A percentile compares a stretch with the other conserved stretches of the same genome.
These are phyloP conservation scores for Neurospora tetrasperma DNA, from an alignment of 495 filamentous ascomycete genomes.

Conservation along the genomic window DNA sequence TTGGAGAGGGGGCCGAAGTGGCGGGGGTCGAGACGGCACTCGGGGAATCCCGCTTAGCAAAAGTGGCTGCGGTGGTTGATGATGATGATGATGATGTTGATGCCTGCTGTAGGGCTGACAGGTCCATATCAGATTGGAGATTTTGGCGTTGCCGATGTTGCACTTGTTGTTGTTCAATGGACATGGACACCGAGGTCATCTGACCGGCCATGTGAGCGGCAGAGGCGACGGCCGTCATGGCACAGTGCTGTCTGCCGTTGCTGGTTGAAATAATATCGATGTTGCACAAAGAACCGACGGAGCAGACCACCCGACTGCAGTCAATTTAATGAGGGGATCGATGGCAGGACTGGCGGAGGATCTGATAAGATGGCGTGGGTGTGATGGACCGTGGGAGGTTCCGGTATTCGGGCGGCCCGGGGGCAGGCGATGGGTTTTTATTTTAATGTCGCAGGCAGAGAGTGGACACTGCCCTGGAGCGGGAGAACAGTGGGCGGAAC, in stretches of 20 bases:
- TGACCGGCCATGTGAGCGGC: background rate
- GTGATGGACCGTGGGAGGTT: background rate
- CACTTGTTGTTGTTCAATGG: slow-evolving; percentile 1
- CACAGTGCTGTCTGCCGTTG: background rate
- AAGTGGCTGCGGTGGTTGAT: slow-evolving; percentile 4
- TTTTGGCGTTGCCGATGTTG: slow-evolving; percentile 9
- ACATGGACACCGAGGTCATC: background rate
- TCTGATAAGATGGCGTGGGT: background rate
- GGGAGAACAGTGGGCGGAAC: background rate
- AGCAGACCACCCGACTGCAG: background rate
- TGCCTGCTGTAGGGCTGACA: background rate
- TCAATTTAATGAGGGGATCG: background rate
- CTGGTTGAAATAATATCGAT: background rate
- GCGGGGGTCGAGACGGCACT: slow-evolving; percentile 19
- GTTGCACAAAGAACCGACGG: background rate
- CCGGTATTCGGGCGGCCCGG: background rate
- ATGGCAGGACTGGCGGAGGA: background rate
- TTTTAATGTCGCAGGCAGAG: background rate
- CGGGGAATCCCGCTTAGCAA: slow-evolving; percentile 5
- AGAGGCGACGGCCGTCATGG: slow-evolving; percentile 7
- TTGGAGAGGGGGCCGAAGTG: slow-evolving; percentile 17
- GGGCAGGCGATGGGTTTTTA: background rate
- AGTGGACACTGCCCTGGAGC: background rate
- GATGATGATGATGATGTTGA: background rate
- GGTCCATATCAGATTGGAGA: slow-evolving; percentile 1